Evolutionary conservation across 331 rosid species (phyloP).

Genomic region (Prunus yedoensis): DNA sequence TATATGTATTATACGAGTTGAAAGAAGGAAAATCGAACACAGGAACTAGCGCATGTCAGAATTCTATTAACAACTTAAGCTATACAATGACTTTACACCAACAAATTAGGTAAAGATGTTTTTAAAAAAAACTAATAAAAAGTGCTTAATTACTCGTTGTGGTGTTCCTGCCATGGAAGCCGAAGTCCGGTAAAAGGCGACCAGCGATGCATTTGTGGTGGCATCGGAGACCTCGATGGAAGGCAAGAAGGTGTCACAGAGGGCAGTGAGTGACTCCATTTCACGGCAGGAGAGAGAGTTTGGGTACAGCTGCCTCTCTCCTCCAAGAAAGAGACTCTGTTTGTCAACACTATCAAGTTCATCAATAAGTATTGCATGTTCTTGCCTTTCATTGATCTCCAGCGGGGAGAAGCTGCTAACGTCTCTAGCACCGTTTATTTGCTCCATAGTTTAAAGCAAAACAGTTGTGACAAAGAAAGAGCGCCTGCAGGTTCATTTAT

Average conservation of each 20-base stretch:
- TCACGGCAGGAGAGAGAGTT: constrained; percentile 47
- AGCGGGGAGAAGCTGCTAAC: background rate
- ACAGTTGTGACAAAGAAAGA: background rate
- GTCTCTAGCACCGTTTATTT: background rate
- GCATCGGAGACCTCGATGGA: constrained; percentile 28
- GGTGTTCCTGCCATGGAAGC: constrained; percentile 72
- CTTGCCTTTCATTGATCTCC: background rate
- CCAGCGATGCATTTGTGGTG: constrained; percentile 28
- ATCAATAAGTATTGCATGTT: background rate
- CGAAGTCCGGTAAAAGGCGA: constrained; percentile 48
- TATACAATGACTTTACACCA: background rate
- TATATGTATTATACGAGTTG: too few relatives aligned
- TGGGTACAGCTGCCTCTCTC: constrained; percentile 18
- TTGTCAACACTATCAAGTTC: constrained; percentile 17
- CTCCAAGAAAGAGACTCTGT: constrained; percentile 25
- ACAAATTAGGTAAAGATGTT: background rate
- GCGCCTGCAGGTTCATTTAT: background rate
- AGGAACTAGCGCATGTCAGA: too few relatives aligned
- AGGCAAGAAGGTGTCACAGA: constrained; percentile 69
- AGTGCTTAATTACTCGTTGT: constrained; percentile 36
- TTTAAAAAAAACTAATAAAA: too few relatives aligned
- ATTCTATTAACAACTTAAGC: background rate
- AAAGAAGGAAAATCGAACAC: background rate
- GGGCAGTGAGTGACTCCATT: constrained; percentile 56
- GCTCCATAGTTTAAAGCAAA: background rate